phyloP scores from a whole-genome alignment of 2,329 filamentous ascomycete species.

The Neofusicoccum sp. region DNA sequence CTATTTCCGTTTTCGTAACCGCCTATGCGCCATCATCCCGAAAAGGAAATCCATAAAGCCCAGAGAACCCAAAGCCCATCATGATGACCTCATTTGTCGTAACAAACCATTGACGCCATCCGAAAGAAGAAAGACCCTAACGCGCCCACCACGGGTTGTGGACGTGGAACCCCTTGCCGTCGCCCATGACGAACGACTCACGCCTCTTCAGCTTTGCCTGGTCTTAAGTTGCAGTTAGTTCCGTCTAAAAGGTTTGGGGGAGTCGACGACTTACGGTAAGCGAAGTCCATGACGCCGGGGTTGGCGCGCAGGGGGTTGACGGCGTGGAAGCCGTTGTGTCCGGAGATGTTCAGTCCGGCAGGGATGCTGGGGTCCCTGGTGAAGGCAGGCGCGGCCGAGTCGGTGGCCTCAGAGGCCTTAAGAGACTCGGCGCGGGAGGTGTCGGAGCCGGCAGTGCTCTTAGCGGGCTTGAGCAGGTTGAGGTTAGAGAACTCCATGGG shows the following conservation, averaged over 20 bases:
- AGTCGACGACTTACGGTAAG: background rate
- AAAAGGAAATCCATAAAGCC: too few relatives aligned
- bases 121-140: too few relatives aligned
- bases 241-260: background rate
- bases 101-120: too few relatives aligned
- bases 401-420: background rate
- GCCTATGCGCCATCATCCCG: too few relatives aligned
- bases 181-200: too few relatives aligned
- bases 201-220: too few relatives aligned
- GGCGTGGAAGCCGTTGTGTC: background rate
- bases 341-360: background rate
- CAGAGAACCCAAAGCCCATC: too few relatives aligned
- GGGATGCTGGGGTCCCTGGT: background rate
- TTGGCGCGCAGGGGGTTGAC: background rate
- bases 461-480: background rate
- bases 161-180: too few relatives aligned
- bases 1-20: too few relatives aligned
- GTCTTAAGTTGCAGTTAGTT: background rate
- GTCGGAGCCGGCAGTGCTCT: background rate
- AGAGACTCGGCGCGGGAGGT: background rate
- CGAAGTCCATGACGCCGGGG: background rate
- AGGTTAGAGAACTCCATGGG: too few relatives aligned
- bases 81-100: too few relatives aligned
- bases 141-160: too few relatives aligned
- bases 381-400: background rate